Evolutionary conservation across 352 stramenopile genomes (phyloP).

Genomic region (Phytopythium cucurbitacearum): DNA sequence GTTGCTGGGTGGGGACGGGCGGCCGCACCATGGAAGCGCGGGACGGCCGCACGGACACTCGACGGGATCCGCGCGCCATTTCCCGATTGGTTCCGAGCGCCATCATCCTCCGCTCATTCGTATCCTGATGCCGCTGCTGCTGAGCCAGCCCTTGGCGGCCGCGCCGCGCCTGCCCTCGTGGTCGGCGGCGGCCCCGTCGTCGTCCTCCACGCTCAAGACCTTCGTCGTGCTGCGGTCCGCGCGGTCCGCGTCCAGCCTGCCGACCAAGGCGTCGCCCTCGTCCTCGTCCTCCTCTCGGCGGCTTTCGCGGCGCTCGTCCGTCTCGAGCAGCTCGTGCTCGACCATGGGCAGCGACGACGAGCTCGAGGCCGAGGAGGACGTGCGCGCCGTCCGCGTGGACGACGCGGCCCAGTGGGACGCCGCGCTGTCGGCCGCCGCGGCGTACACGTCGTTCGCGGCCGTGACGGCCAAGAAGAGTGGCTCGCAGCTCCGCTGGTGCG

Average conservation of each 20-base stretch:
- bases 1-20: background rate
- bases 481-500: conserved; percentile 58
- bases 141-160: conserved; percentile 21
- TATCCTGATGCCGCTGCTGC: conserved; percentile 14
- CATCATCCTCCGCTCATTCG: conserved; percentile 3
- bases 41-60: background rate
- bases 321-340: conserved; percentile 26
- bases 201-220: conserved; percentile 19
- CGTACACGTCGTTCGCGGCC: conserved; percentile 75
- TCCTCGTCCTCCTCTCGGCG: background rate
- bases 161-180: conserved; percentile 12
- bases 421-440: conserved; percentile 37
- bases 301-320: background rate
- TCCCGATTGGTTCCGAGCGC: background rate
- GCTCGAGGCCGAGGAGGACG: conserved; percentile 13
- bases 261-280: background rate
- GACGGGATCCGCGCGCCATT: too few species aligned
- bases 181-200: conserved; percentile 7
- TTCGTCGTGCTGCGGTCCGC: conserved; percentile 38
- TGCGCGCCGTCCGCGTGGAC: conserved; percentile 7
- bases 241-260: background rate
- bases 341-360: conserved; percentile 32
- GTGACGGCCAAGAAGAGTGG: conserved; percentile 44
- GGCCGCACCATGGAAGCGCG: conserved; percentile 2
- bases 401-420: conserved; percentile 12